Evolutionary conservation across 108 stramenopile genomes (phyloP), one percentile per base, ranked within the genome.

Genomic region (Cyclostephanos tholiformis): DNA sequence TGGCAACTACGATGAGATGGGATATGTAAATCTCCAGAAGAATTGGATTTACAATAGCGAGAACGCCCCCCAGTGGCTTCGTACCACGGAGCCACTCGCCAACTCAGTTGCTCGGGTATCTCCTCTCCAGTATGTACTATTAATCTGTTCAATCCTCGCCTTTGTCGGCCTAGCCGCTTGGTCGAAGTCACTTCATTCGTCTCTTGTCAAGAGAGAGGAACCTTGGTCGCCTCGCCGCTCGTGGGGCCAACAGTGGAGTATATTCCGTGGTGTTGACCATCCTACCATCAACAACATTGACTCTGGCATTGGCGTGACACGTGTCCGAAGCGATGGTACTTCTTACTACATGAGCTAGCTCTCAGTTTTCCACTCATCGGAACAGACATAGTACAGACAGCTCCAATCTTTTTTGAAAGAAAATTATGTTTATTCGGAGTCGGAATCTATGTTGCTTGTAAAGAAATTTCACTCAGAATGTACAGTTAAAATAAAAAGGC

Each of bases 1-100:
- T 43, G 89, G 90, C 51, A 83, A 78, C 43, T 95, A 95, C 67
- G 85, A 95, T 67, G 91, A 91, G 65, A 76, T 80, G 69, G 94
- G 94, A 23, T 82, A 87, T n/a, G 80, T 92, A 49, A 67, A 74
- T 35, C 23, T 86, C 22, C 62, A 80, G 68, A 70, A 59, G n/a
- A 52, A 57, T 74, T 80, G 63, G 51, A 71, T 57, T 48, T 41
- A 22, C 22, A 20, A 6, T 38, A 52, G 27, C n/a, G 65, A 57
- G 11, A 67, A 51, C 5, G 44, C 63, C 36, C 20, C 67, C 44
- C 7, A 64, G 61, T 65, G 69, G 57, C 43, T 46, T 69, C 48
- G 59, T 72, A 53, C 35, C 57, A 64, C 29, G 52, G 65, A 41
- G 64, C 56, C 70, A 48, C 72, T 72, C 36, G 71, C 67, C 0